A percentile compares a stretch with the other conserved stretches of the same genome.
Evolutionary conservation across 371 early-diverging fungal genomes (phyloP).

Genomic region (Choanephora cucurbitarum): DNA sequence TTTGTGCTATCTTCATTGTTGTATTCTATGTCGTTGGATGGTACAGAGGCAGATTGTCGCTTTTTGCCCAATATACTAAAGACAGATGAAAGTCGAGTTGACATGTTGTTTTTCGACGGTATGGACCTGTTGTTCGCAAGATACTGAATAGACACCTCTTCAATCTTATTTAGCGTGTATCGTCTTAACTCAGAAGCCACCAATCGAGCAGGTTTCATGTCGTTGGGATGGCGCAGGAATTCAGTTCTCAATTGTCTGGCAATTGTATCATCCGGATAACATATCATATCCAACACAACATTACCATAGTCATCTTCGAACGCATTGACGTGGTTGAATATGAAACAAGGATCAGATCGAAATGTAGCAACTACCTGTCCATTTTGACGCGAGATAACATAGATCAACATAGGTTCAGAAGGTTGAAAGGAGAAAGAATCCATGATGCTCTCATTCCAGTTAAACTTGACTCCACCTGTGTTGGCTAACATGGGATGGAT

Average conservation of each 20-base stretch:
- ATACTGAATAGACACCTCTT: slow-evolving; percentile 52
- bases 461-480: slow-evolving; percentile 61
- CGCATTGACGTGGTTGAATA: slow-evolving; percentile 75
- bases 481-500: slow-evolving; percentile 56
- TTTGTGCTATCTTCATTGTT: slow-evolving; percentile 5
- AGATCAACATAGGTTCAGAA: slow-evolving; percentile 58
- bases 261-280: slow-evolving; percentile 65
- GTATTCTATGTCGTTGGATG: slow-evolving; percentile 8
- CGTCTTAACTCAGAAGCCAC: slow-evolving; percentile 63
- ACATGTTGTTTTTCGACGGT: slow-evolving; percentile 30
- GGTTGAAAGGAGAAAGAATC: slow-evolving; percentile 64
- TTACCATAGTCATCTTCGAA: slow-evolving; percentile 67
- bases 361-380: slow-evolving; percentile 65
- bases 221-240: slow-evolving; percentile 46
- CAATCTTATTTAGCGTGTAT: slow-evolving; percentile 56
- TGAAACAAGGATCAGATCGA: slow-evolving; percentile 61
- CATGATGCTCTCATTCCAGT: slow-evolving; percentile 69
- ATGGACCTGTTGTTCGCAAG: slow-evolving; percentile 32
- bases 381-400: slow-evolving; percentile 69
- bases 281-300: slow-evolving; percentile 62
- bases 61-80: slow-evolving; percentile 27
- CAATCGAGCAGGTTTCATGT: slow-evolving; percentile 44
- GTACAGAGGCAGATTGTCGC: background rate
- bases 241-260: slow-evolving; percentile 59
- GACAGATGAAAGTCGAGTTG: slow-evolving; percentile 32